phyloP scores from a whole-genome alignment of 2,329 filamentous ascomycete genomes.

The Ramularia endophylla region DNA sequence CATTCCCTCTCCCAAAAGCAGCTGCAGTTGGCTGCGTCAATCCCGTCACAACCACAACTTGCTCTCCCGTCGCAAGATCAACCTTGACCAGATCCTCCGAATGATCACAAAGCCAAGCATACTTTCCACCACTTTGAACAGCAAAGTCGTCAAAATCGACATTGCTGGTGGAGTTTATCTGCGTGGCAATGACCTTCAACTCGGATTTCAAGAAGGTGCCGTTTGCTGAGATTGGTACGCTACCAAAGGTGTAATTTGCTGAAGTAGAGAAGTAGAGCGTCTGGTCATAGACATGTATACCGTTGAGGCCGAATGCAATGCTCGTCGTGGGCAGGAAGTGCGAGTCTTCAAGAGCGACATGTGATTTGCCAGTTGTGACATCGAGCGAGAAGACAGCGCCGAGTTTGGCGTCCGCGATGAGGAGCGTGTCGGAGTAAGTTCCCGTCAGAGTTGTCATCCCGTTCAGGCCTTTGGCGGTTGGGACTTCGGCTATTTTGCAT shows the following conservation, averaged over 20 bases:
- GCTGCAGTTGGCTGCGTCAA: no score
- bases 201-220: no score
- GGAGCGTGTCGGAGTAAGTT: not conserved
- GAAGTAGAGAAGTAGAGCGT: not conserved
- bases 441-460: not conserved
- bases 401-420: not conserved
- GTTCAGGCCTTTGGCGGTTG: not conserved
- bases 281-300: not conserved
- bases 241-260: not conserved
- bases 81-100: not conserved
- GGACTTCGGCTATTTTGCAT: not conserved
- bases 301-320: not conserved
- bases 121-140: not conserved
- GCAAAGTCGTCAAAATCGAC: slow-evolving; percentile 1
- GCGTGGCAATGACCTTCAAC: not conserved
- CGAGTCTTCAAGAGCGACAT: no score
- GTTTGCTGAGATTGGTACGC: not conserved
- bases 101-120: not conserved
- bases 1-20: no score
- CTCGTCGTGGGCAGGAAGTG: not conserved
- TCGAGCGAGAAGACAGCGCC: no score
- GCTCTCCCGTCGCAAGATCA: not conserved
- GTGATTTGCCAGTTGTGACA: no score
- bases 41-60: no score
- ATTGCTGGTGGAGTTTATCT: not conserved